Evolutionary conservation across 805 yeast species (phyloP), one percentile per base, ranked within the genome.

Genomic region (Zygotorulaspora sp.): DNA sequence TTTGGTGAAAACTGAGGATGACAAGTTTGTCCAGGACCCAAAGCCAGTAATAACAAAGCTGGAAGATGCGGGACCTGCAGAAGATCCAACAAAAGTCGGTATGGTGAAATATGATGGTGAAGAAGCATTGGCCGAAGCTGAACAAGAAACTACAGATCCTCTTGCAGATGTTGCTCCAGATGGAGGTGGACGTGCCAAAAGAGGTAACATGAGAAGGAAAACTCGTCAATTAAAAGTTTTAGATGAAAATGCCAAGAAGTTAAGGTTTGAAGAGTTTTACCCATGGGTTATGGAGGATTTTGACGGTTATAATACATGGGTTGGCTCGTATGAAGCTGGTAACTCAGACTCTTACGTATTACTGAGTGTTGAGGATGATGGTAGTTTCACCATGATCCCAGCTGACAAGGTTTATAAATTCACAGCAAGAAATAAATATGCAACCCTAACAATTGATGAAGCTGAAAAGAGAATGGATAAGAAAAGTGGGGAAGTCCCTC

Each of bases 221-320:
- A 88, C 97, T 2, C 75, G 89, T 52, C 96, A 89, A 61, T 77
- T 87, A 13, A 79, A 75, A 49, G 75, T 81, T 18, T 77, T 86
- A 58, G 87, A 87, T 54, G 97, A 89, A 51, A 76, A 76, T 6
- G 89, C 86, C 44, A 74, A 90, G 45, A 82, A 78, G 55, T 68
- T 92, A 45, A 72, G 97, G 57, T 92, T 90, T 58, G 98, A 92
- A 65, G 98, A 92, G 64, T 86, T 82, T 60, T 90, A 85, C 53
- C 98, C 98, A 0, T 92, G 98, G 98, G 95, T 92, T 12, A 68
- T 92, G 71, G 98, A 92, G 65, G 98, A 92, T 64, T 90, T 84
- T 60, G 96, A 88, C 55, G 96, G 95, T 31, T 74, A 77, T 44
- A 90, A 92, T 57, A 90, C 95, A 0, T 92, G 86, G 83, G 97